phyloP scores from a whole-genome alignment of 1,284 basidiomycete species.

The Moniliophthora roreri region DNA sequence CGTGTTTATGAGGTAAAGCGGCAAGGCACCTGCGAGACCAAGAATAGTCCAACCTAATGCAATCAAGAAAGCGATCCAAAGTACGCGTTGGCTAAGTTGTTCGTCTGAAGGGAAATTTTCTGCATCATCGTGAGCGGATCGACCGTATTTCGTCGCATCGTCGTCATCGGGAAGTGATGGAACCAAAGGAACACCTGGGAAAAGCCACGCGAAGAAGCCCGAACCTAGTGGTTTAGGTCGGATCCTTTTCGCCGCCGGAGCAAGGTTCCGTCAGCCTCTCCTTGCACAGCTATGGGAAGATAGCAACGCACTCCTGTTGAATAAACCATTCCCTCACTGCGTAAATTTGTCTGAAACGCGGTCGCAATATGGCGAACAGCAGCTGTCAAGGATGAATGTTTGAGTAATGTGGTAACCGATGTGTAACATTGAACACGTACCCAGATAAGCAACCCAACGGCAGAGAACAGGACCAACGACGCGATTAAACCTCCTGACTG shows the following conservation, averaged over 20 bases:
- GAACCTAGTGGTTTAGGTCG: conserved; percentile 62
- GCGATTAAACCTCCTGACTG: conserved; percentile 63
- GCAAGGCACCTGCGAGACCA: conserved; percentile 64
- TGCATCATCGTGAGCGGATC: conserved; percentile 47
- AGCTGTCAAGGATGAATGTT: conserved; percentile 37
- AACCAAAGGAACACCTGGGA: conserved; percentile 66
- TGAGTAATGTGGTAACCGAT: conserved; percentile 9
- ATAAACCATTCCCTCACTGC: conserved; percentile 74
- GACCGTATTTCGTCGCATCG: conserved; percentile 44
- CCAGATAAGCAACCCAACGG: conserved; percentile 64
- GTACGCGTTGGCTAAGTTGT: conserved; percentile 62
- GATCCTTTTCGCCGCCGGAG: conserved; percentile 37
- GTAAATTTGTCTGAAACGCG: conserved; percentile 69
- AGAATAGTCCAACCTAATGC: conserved; percentile 65
- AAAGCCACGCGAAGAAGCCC: conserved; percentile 64
- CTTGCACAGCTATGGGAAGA: neutral
- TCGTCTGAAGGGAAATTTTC: conserved; percentile 71
- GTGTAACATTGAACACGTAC: conserved; percentile 38
- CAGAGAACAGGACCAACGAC: conserved; percentile 53
- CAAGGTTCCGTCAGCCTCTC: conserved; percentile 6
- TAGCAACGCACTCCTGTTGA: conserved; percentile 55
- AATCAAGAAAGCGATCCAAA: conserved; percentile 66
- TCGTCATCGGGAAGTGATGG: conserved; percentile 57
- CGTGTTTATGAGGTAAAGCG: conserved; percentile 65
- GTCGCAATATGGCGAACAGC: conserved; percentile 64